These are phyloP conservation scores for Schizochytrium sp. DNA, from an alignment of 108 stramenopile genomes.

Conservation along the genomic window DNA sequence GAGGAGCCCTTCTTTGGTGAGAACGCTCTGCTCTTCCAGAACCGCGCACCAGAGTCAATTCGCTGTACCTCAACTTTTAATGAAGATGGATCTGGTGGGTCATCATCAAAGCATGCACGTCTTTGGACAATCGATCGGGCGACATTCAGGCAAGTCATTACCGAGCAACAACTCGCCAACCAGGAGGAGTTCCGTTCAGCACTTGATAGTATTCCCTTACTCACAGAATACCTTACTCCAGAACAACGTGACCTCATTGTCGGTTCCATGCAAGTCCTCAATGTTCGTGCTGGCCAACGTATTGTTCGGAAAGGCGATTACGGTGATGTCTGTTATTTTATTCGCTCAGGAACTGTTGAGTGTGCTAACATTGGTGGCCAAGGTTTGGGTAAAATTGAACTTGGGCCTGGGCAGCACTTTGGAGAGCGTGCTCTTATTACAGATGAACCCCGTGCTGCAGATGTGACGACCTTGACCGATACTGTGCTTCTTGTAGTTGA, in stretches of 20 bases:
- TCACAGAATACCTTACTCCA: constrained; percentile 38
- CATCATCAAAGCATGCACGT: constrained; percentile 12
- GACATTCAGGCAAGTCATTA: not conserved
- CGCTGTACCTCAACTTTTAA: not conserved
- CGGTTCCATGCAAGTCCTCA: constrained; percentile 47
- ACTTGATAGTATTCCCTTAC: constrained; percentile 25
- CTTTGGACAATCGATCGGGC: constrained; percentile 60
- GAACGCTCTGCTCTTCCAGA: constrained; percentile 35
- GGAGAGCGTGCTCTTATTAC: constrained; percentile 61
- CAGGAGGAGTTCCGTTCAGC: constrained; percentile 45
- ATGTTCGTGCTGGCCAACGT: constrained; percentile 36
- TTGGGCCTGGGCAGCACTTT: constrained; percentile 62
- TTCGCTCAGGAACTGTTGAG: constrained; percentile 32
- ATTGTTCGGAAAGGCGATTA: constrained; percentile 60
- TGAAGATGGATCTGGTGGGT: constrained; percentile 21
- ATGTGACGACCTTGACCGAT: constrained; percentile 13
- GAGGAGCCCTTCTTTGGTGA: constrained; percentile 50
- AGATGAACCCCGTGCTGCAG: constrained; percentile 12
- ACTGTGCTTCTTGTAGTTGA: constrained; percentile 57
- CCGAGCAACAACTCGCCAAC: not conserved
- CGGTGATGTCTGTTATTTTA: constrained; percentile 61
- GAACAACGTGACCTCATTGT: constrained; percentile 25
- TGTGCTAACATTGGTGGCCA: constrained; percentile 63
- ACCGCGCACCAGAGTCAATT: not conserved
- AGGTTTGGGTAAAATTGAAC: constrained; percentile 40